Evolutionary conservation across 2,329 filamentous ascomycete genomes (phyloP).

Genomic region (Raffaelea ambrosiae): DNA sequence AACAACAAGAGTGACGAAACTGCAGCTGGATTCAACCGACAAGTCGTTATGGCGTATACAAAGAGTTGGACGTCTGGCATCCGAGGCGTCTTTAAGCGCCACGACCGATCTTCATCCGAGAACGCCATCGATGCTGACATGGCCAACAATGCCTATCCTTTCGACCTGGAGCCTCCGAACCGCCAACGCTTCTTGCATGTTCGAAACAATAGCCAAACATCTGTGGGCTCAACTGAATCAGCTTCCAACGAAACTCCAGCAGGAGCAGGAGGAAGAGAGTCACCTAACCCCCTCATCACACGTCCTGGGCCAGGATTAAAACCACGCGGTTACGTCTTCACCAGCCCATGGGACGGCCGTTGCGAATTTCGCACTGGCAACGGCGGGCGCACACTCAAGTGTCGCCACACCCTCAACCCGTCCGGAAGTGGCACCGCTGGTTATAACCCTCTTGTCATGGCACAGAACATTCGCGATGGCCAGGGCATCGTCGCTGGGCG

Average conservation of each 20-base stretch:
- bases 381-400: slow-evolving; percentile 65
- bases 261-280: neutral
- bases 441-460: slow-evolving; percentile 36
- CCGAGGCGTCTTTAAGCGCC: slow-evolving; percentile 32
- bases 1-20: neutral
- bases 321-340: slow-evolving; percentile 65
- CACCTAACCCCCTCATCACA: slow-evolving; percentile 21
- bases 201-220: slow-evolving; percentile 12
- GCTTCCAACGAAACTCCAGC: too few relatives aligned
- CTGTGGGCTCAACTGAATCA: slow-evolving; percentile 20
- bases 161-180: slow-evolving; percentile 14
- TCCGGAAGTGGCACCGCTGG: slow-evolving; percentile 17
- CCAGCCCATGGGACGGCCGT: slow-evolving; percentile 76
- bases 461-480: slow-evolving; percentile 21
- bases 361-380: slow-evolving; percentile 79
- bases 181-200: neutral
- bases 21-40: slow-evolving; percentile 33
- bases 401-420: slow-evolving; percentile 55
- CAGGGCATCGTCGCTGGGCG: slow-evolving; percentile 19
- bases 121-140: slow-evolving; percentile 9
- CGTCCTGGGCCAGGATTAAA: slow-evolving; percentile 38
- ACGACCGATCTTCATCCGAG: slow-evolving; percentile 3
- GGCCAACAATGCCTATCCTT: neutral
- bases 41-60: slow-evolving; percentile 50
- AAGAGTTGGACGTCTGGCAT: slow-evolving; percentile 40